Percentiles rank a stretch among this genome's conserved stretches.
These are phyloP conservation scores for Dionaea muscipula DNA, from an alignment of 179 eudicot genomes.

Conservation along the genomic window DNA sequence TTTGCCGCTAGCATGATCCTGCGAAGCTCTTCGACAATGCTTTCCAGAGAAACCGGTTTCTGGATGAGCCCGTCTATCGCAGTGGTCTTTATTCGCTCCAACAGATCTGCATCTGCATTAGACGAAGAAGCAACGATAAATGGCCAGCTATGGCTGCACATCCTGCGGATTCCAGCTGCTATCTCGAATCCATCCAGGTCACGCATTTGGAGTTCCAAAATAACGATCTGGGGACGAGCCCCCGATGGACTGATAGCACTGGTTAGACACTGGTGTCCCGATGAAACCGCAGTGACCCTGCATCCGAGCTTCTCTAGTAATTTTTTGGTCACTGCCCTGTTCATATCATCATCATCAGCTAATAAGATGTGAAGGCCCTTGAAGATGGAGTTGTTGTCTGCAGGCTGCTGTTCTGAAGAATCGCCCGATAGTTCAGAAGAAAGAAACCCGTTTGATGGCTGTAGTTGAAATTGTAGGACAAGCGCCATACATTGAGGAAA, in stretches of 20 bases:
- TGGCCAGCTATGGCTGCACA: conserved; percentile 61
- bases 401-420: conserved; percentile 27
- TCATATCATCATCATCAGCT: conserved; percentile 62
- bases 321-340: conserved; percentile 57
- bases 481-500: conserved; percentile 72
- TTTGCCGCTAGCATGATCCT: conserved; percentile 24
- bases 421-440: conserved; percentile 39
- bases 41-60: conserved; percentile 61
- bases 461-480: conserved; percentile 48
- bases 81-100: conserved; percentile 37
- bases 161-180: conserved; percentile 42
- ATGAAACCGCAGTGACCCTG: conserved; percentile 36
- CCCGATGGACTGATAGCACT: conserved; percentile 29
- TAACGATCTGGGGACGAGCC: conserved; percentile 35
- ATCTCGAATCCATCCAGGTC: conserved; percentile 70
- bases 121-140: conserved; percentile 52
- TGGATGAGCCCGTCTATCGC: conserved; percentile 63
- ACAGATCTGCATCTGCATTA: conserved; percentile 34
- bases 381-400: conserved; percentile 25
- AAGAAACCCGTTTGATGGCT: conserved; percentile 33
- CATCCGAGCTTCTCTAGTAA: conserved; percentile 72
- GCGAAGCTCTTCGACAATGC: conserved; percentile 49
- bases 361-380: conserved; percentile 56
- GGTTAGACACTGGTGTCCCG: conserved; percentile 62
- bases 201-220: conserved; percentile 62